These are phyloP conservation scores for Thecaphora thlaspeos DNA, from an alignment of 1,284 basidiomycete species.

Conservation along the genomic window DNA sequence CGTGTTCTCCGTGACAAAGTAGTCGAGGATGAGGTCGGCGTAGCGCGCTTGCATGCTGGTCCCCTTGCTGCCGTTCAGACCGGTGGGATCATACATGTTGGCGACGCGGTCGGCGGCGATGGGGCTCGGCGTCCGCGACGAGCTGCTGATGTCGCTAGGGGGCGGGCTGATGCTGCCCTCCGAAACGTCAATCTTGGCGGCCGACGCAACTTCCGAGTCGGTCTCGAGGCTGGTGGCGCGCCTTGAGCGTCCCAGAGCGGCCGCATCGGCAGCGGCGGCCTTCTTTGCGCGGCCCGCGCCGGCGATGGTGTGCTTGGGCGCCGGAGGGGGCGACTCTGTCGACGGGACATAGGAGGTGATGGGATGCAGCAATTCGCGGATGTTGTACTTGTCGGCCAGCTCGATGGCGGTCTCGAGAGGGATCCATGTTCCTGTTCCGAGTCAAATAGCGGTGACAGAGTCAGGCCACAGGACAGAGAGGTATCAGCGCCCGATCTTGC, in stretches of 20 bases:
- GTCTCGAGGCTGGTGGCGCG: constrained; percentile 53
- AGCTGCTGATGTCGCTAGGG: constrained; percentile 78
- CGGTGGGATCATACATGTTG: constrained; percentile 21
- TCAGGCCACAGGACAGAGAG: background rate
- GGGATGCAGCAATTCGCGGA: constrained; percentile 81
- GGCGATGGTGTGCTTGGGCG: constrained; percentile 81
- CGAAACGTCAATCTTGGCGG: constrained; percentile 62
- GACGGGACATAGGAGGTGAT: constrained; percentile 93
- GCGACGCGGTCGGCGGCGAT: constrained; percentile 42
- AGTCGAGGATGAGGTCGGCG: constrained; percentile 94
- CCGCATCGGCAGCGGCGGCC: constrained; percentile 37
- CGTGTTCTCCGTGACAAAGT: constrained; percentile 96
- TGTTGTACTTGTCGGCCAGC: constrained; percentile 89
- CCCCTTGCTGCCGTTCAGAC: constrained; percentile 15
- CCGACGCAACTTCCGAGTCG: constrained; percentile 43
- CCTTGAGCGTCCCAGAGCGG: constrained; percentile 41
- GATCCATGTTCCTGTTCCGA: constrained; percentile 98
- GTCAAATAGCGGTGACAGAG: no score
- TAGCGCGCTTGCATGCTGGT: constrained; percentile 62
- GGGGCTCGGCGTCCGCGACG: constrained; percentile 84
- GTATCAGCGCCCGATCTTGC: background rate
- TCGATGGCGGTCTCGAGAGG: constrained; percentile 85
- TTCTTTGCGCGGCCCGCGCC: constrained; percentile 51
- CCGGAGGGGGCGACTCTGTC: constrained; percentile 83
- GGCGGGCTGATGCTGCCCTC: constrained; percentile 70